These are phyloP conservation scores for Hemileia vastatrix DNA, from an alignment of 1,284 basidiomycete species.

Conservation along the genomic window DNA sequence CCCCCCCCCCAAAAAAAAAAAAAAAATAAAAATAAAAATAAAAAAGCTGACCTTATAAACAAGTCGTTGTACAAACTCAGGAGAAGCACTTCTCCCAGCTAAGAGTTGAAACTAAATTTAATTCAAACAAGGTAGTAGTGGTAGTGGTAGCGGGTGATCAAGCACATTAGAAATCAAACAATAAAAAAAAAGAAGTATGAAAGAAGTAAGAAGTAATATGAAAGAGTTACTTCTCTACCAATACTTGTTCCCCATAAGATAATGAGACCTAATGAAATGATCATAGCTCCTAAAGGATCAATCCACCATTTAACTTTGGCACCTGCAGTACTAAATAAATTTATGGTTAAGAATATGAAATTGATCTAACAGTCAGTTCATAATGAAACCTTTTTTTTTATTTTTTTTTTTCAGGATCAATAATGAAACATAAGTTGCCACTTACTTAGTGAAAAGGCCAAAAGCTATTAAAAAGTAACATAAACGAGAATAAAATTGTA, in stretches of 20 bases:
- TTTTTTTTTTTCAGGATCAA: too few species aligned
- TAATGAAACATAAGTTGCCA: too few species aligned
- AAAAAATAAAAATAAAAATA: background rate
- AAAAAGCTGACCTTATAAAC: constrained; percentile 74
- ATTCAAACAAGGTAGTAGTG: background rate
- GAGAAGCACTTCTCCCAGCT: constrained; percentile 80
- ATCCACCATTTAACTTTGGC: constrained; percentile 68
- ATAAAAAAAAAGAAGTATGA: too few species aligned
- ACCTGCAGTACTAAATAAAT: constrained; percentile 65
- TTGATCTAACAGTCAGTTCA: too few species aligned
- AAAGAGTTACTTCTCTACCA: constrained; percentile 7
- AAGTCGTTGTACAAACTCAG: constrained; percentile 79
- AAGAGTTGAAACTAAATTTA: constrained; percentile 65
- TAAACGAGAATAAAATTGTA: too few species aligned
- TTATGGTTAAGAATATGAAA: constrained; percentile 17
- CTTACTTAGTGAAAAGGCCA: too few species aligned
- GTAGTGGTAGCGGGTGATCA: background rate
- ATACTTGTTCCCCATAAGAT: constrained; percentile 55
- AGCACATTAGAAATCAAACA: too few species aligned
- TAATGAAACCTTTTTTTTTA: too few species aligned
- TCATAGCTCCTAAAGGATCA: constrained; percentile 50
- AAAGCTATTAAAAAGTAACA: too few species aligned
- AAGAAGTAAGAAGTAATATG: too few species aligned
- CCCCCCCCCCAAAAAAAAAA: too few species aligned
- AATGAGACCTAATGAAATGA: constrained; percentile 66